Evolutionary conservation across 306 rosid genomes (phyloP).

Genomic region (Quercus bicolor): DNA sequence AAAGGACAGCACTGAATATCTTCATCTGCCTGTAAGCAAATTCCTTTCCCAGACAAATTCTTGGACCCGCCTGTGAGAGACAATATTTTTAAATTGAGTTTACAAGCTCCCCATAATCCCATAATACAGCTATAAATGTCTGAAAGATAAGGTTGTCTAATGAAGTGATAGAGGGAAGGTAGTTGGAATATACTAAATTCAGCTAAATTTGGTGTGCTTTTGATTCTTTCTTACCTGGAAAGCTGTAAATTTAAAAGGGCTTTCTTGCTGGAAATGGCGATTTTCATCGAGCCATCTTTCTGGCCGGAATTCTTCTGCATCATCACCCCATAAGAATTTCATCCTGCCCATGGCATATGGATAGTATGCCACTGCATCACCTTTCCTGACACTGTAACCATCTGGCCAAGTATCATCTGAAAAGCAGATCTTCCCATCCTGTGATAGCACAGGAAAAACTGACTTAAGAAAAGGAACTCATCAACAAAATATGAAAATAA

Average conservation of each 20-base stretch:
- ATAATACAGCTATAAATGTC: background rate
- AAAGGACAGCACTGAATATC: conserved; percentile 57
- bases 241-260: conserved; percentile 72
- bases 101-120: background rate
- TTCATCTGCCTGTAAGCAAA: conserved; percentile 89
- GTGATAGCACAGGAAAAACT: background rate
- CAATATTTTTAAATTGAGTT: background rate
- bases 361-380: conserved; percentile 53
- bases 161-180: background rate
- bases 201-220: background rate
- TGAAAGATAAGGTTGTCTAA: background rate
- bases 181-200: too few relatives aligned
- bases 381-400: conserved; percentile 58
- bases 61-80: conserved; percentile 64
- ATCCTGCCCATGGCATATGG: conserved; percentile 89
- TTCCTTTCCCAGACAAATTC: conserved; percentile 83
- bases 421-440: conserved; percentile 69
- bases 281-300: conserved; percentile 71
- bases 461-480: too few relatives aligned
- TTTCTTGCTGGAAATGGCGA: conserved; percentile 52
- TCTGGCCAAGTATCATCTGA: conserved; percentile 72
- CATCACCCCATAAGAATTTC: conserved; percentile 82
- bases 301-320: conserved; percentile 65
- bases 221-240: conserved; percentile 55
- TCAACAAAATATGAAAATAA: too few relatives aligned